phyloP scores from a whole-genome alignment of 768 basidiomycete species.

The Tulasnella calospora region DNA sequence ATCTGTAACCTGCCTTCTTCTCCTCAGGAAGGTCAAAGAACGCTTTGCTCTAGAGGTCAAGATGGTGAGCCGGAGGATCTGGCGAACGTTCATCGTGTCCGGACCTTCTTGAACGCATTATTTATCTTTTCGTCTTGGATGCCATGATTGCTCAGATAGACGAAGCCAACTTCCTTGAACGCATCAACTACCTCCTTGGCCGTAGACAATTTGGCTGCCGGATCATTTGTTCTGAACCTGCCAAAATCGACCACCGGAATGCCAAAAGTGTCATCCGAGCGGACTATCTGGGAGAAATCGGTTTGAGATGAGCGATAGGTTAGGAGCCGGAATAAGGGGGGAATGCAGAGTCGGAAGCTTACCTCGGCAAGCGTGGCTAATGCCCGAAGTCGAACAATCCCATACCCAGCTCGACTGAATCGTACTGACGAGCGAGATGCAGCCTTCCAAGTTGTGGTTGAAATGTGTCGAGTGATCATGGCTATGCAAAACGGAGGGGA shows the following conservation, averaged over 20 bases:
- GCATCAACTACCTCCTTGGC: conserved; percentile 69
- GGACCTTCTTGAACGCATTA: conserved; percentile 61
- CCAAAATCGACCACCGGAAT: conserved; percentile 79
- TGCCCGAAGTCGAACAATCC: not conserved
- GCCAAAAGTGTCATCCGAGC: conserved; percentile 44
- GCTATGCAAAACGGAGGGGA: not conserved
- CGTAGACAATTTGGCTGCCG: conserved; percentile 50
- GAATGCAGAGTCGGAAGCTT: not conserved
- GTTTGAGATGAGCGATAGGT: not conserved
- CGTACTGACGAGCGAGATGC: not conserved
- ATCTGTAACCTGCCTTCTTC: conserved; percentile 46
- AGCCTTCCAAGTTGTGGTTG: not conserved
- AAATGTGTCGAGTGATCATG: not conserved
- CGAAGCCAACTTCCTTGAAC: conserved; percentile 66
- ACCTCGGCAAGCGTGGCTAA: conserved; percentile 32
- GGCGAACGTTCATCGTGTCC: not conserved
- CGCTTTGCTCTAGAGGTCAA: conserved; percentile 55
- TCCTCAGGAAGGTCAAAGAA: conserved; percentile 67
- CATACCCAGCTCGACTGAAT: not conserved
- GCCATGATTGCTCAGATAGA: conserved; percentile 72
- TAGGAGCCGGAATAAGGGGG: not conserved
- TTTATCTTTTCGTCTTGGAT: conserved; percentile 54
- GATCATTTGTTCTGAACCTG: conserved; percentile 54
- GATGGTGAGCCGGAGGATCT: not conserved
- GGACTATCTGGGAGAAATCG: conserved; percentile 32